These are phyloP conservation scores for Caloboletus firmus DNA, from an alignment of 1,284 basidiomycete genomes.

Conservation along the genomic window DNA sequence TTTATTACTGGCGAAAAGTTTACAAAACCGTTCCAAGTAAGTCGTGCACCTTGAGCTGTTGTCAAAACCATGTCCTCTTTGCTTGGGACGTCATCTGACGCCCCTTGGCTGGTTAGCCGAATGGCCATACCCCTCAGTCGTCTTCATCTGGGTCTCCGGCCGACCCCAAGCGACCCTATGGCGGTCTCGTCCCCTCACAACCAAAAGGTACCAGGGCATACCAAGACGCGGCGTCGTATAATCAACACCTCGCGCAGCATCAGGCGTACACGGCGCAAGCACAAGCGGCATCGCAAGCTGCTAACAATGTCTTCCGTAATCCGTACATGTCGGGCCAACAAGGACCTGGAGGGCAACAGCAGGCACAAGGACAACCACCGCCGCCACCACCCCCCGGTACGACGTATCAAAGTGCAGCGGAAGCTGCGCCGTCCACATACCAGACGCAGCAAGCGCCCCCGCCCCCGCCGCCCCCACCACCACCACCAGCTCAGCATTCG, in stretches of 20 bases:
- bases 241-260: conserved; percentile 92
- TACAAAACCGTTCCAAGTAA: conserved; percentile 81
- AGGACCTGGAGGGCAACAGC: conserved; percentile 35
- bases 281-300: conserved; percentile 65
- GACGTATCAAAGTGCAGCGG: conserved; percentile 22
- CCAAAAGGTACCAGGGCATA: conserved; percentile 81
- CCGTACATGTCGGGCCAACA: conserved; percentile 64
- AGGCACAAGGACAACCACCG: conserved; percentile 35
- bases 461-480: conserved; percentile 35
- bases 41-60: conserved; percentile 32
- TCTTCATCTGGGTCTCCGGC: conserved; percentile 38
- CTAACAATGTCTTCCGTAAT: conserved; percentile 66
- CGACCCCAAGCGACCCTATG: conserved; percentile 88
- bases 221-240: conserved; percentile 92
- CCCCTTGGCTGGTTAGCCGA: conserved; percentile 43
- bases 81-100: conserved; percentile 16
- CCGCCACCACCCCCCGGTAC: conserved; percentile 28
- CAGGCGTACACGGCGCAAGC: conserved; percentile 89
- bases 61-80: background rate
- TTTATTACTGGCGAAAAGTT: conserved; percentile 99
- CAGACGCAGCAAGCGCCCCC: conserved; percentile 18
- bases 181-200: conserved; percentile 84
- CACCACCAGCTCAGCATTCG: conserved; percentile 29
- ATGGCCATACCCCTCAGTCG: conserved; percentile 41
- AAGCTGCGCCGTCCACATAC: conserved; percentile 20